Evolutionary conservation across 257 asterid species (phyloP).

Genomic region (Lithospermum erythrorhizon): DNA sequence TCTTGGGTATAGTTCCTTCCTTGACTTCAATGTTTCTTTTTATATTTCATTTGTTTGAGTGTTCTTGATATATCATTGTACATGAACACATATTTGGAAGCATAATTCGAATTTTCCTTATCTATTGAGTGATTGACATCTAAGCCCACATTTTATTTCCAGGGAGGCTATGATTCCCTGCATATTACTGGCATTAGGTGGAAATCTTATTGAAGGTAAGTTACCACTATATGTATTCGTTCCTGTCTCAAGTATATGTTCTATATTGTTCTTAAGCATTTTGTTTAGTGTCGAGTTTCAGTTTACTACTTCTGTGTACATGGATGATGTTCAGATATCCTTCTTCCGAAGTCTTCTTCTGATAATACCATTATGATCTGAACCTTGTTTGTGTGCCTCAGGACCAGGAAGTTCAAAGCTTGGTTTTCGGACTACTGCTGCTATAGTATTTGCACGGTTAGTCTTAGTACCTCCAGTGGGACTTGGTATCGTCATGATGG

Average conservation of each 20-base stretch:
- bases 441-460: constrained; percentile 67
- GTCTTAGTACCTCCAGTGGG: constrained; percentile 83
- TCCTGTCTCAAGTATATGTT: too few species aligned
- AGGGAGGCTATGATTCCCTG: constrained; percentile 99
- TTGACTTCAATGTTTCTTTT: constrained; percentile 11
- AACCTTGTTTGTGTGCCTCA: constrained; percentile 7
- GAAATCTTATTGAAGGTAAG: constrained; percentile 91
- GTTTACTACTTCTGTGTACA: too few species aligned
- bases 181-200: constrained; percentile 95
- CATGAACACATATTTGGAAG: background rate
- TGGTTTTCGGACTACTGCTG: constrained; percentile 76
- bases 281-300: too few species aligned
- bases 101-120: background rate
- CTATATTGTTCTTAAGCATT: too few species aligned
- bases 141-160: constrained; percentile 17
- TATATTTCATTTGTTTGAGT: constrained; percentile 9
- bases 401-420: constrained; percentile 85
- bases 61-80: background rate
- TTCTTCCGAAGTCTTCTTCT: background rate
- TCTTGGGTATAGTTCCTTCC: constrained; percentile 67
- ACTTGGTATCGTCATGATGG: constrained; percentile 77
- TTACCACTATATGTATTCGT: background rate
- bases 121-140: background rate
- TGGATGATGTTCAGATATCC: too few species aligned
- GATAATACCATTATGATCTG: background rate